These are phyloP conservation scores for Musa itinerans DNA, from an alignment of 176 grass and related monocot species.

Conservation along the genomic window DNA sequence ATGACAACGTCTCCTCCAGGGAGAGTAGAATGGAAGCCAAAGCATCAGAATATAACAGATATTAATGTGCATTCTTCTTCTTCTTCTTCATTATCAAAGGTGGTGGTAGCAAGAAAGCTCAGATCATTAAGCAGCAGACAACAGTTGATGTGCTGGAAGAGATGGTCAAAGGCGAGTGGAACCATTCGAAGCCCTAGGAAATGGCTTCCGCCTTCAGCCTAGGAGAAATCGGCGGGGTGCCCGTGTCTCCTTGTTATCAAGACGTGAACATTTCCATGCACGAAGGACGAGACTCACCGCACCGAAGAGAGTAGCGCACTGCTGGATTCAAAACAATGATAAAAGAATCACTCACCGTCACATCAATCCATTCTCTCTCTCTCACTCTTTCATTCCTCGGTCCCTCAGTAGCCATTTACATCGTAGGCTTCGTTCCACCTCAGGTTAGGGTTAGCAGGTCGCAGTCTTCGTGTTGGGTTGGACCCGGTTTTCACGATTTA, in stretches of 20 bases:
- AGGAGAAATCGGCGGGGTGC: constrained; percentile 48
- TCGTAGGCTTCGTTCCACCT: neutral
- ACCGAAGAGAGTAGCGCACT: neutral
- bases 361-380: neutral
- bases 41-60: neutral
- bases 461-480: neutral
- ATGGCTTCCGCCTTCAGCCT: constrained; percentile 6
- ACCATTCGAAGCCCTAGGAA: constrained; percentile 11
- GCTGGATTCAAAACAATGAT: neutral
- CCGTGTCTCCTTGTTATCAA: constrained; percentile 37
- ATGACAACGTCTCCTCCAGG: constrained; percentile 6
- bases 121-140: too few relatives aligned
- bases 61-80: neutral
- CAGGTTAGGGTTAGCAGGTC: neutral
- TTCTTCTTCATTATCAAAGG: neutral
- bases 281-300: neutral
- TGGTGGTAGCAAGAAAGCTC: neutral
- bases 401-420: too few relatives aligned
- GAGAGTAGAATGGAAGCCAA: constrained; percentile 14
- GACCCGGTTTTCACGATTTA: neutral
- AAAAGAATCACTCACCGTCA: neutral
- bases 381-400: too few relatives aligned
- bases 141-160: neutral
- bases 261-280: constrained; percentile 19
- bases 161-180: neutral